Evolutionary conservation across 139 green algal species (phyloP).

Genomic region (Bryopsis sp.): DNA sequence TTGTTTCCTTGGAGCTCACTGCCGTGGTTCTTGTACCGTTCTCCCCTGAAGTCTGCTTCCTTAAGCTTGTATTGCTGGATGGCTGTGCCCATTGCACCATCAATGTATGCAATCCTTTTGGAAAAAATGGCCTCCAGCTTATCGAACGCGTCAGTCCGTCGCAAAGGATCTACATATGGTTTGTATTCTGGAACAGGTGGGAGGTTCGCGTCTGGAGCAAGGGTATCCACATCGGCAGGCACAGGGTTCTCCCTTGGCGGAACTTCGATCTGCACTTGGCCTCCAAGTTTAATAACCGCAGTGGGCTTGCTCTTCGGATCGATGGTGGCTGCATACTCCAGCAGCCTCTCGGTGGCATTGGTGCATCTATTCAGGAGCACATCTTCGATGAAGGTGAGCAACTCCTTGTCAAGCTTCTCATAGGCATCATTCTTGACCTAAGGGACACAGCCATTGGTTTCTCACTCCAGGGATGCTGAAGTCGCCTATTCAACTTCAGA

Average conservation of each 20-base stretch:
- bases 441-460: too few species aligned
- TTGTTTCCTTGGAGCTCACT: conserved; percentile 98
- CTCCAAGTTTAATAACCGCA: conserved; percentile 61
- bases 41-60: conserved; percentile 84
- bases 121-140: conserved; percentile 71
- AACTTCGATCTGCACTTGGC: conserved; percentile 15
- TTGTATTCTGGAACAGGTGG: conserved; percentile 12
- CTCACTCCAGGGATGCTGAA: too few species aligned
- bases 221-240: conserved; percentile 19
- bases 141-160: conserved; percentile 46
- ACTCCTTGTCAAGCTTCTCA: conserved; percentile 93
- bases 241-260: conserved; percentile 44
- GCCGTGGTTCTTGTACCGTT: conserved; percentile 58
- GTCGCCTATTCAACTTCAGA: too few species aligned
- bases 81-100: conserved; percentile 94
- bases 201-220: conserved; percentile 6
- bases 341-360: conserved; percentile 93
- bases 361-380: conserved; percentile 94
- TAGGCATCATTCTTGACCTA: conserved; percentile 91
- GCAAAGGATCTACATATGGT: conserved; percentile 15
- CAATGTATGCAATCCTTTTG: conserved; percentile 89
- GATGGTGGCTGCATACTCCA: conserved; percentile 82
- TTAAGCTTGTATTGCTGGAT: conserved; percentile 78
- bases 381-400: conserved; percentile 93
- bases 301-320: conserved; percentile 92